Percentiles rank a stretch among this genome's conserved stretches.
Conservation (phyloP, 768 basidiomycete species). For the Chalciporus piperatus region DNA sequence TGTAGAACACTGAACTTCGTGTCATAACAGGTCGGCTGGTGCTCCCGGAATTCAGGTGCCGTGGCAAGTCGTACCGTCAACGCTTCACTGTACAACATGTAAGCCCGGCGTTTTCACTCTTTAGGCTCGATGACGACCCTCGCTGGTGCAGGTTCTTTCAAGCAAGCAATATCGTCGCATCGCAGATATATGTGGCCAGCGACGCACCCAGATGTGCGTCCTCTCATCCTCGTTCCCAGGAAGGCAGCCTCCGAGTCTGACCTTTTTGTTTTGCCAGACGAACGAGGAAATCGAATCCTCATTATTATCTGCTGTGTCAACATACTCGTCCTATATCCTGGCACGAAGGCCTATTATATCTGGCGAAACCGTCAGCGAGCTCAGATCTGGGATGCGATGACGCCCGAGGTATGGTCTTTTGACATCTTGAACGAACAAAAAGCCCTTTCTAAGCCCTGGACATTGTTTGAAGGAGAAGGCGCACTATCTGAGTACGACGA, state of each 20-base stretch:
- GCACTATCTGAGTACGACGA: constrained; percentile 38
- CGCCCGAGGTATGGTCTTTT: too few species aligned
- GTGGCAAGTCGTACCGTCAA: constrained; percentile 52
- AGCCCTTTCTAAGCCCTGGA: constrained; percentile 24
- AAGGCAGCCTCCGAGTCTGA: too few species aligned
- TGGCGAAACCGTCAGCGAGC: constrained; percentile 57
- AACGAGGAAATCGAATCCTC: constrained; percentile 55
- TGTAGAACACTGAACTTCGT: neutral
- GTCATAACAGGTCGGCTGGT: constrained; percentile 45
- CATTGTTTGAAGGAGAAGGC: constrained; percentile 46
- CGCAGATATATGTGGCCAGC: too few species aligned
- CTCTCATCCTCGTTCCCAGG: too few species aligned
- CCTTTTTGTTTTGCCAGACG: constrained; percentile 35
- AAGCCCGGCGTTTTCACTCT: too few species aligned
- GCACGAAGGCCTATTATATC: constrained; percentile 52
- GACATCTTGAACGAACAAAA: too few species aligned
- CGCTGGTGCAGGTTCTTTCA: too few species aligned
- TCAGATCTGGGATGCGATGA: constrained; percentile 19
- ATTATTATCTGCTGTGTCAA: constrained; percentile 53
- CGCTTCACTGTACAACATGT: too few species aligned
- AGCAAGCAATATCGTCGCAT: too few species aligned
- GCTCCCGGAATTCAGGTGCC: constrained; percentile 54
- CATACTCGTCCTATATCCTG: constrained; percentile 49
- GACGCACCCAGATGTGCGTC: too few species aligned
- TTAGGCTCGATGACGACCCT: too few species aligned